These are phyloP conservation scores for Lasiodiplodia gonubiensis DNA, from an alignment of 2,329 filamentous ascomycete species.

Conservation along the genomic window DNA sequence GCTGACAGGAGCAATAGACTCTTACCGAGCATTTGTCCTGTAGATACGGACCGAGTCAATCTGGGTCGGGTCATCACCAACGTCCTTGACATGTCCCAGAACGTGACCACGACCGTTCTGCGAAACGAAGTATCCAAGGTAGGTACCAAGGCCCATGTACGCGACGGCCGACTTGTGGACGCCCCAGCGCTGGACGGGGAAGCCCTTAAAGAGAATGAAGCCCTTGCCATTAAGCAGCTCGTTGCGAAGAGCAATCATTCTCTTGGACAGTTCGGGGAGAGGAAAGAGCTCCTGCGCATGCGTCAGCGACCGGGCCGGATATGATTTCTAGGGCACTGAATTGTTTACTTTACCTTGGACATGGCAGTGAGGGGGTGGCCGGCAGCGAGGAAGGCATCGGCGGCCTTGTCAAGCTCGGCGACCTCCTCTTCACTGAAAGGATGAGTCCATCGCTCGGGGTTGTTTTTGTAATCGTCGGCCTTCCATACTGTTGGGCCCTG, in stretches of 20 bases:
- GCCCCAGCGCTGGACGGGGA: constrained; percentile 78
- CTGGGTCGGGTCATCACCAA: constrained; percentile 79
- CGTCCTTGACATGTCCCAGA: constrained; percentile 86
- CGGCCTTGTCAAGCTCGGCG: constrained; percentile 67
- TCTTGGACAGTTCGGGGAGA: constrained; percentile 61
- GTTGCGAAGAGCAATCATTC: constrained; percentile 62
- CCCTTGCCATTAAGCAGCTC: constrained; percentile 84
- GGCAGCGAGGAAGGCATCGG: constrained; percentile 71
- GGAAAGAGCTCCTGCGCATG: constrained; percentile 60
- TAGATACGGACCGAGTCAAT: constrained; percentile 91
- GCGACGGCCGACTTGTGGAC: constrained; percentile 80
- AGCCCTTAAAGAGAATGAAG: constrained; percentile 86
- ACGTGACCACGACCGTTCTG: constrained; percentile 88
- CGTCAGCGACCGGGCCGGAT: neutral
- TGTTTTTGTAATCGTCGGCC: constrained; percentile 65
- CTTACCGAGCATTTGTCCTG: constrained; percentile 74
- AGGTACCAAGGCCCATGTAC: constrained; percentile 86
- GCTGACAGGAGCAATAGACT: neutral
- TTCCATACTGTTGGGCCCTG: constrained; percentile 75
- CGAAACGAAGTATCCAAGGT: constrained; percentile 85
- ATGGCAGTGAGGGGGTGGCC: constrained; percentile 75
- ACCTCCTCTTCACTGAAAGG: constrained; percentile 70
- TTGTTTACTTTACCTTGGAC: constrained; percentile 57
- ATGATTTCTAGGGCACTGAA: too few relatives aligned
- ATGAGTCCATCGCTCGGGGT: constrained; percentile 75